Conservation (phyloP, 2,329 filamentous ascomycete genomes). For the Fusarium papillatum region DNA sequence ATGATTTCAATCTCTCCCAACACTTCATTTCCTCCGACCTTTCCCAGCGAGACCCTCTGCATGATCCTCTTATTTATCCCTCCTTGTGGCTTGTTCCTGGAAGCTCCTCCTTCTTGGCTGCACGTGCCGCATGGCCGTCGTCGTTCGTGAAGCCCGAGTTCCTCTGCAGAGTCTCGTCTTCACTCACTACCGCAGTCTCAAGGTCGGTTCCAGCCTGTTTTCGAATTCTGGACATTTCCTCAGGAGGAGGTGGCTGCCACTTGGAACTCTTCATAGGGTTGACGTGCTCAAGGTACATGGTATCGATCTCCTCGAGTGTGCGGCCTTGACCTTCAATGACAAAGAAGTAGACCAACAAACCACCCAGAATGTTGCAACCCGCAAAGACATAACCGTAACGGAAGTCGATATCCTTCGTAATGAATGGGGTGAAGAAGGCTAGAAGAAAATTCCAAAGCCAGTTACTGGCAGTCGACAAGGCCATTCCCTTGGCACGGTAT, state of each 20-base stretch:
- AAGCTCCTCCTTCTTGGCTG: slow-evolving; percentile 29
- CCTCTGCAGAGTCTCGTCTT: slow-evolving; percentile 33
- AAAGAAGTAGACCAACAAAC: slow-evolving; percentile 81
- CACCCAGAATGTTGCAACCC: slow-evolving; percentile 75
- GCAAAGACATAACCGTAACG: slow-evolving; percentile 84
- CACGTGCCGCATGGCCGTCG: not conserved
- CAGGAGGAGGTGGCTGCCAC: slow-evolving; percentile 62
- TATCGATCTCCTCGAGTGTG: slow-evolving; percentile 84
- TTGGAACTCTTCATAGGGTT: slow-evolving; percentile 72
- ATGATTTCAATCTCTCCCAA: not conserved
- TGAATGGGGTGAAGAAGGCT: slow-evolving; percentile 86
- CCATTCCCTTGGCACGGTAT: slow-evolving; percentile 72
- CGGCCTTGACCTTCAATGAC: slow-evolving; percentile 81
- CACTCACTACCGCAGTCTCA: slow-evolving; percentile 39
- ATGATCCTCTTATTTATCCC: not conserved
- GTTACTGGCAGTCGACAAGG: slow-evolving; percentile 71
- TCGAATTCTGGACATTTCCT: slow-evolving; percentile 58
- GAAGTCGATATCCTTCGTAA: slow-evolving; percentile 79
- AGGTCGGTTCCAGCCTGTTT: slow-evolving; percentile 56
- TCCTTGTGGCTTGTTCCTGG: slow-evolving; percentile 26
- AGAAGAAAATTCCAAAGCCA: slow-evolving; percentile 83
- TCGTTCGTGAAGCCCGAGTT: slow-evolving; percentile 19
- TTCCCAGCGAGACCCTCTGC: not conserved
- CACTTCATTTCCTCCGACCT: not conserved
- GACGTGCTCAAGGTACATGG: slow-evolving; percentile 78